phyloP scores from a whole-genome alignment of 331 rosid species.

The Dryas integrifolia region DNA sequence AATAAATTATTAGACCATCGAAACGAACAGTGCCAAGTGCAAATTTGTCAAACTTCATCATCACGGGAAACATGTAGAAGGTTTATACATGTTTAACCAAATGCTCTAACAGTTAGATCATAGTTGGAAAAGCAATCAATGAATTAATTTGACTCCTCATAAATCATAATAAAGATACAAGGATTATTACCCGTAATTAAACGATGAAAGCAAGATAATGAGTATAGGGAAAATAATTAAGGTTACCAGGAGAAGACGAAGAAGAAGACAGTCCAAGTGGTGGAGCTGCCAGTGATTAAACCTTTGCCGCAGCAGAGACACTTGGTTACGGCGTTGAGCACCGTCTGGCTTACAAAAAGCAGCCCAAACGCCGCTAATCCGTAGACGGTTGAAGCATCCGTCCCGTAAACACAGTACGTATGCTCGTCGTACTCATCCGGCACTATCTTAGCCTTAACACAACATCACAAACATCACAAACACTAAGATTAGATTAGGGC shows the following conservation, averaged over 20 bases:
- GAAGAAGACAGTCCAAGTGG: constrained; percentile 63
- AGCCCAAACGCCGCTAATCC: constrained; percentile 69
- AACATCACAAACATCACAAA: neutral
- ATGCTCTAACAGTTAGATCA: neutral
- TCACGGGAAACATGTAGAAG: too few relatives aligned
- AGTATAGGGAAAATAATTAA: neutral
- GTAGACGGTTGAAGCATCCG: constrained; percentile 89
- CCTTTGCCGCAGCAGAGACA: constrained; percentile 95
- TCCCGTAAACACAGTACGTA: constrained; percentile 59
- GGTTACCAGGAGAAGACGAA: constrained; percentile 74
- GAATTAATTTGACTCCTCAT: neutral
- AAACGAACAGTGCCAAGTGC: neutral
- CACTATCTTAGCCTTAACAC: constrained; percentile 51
- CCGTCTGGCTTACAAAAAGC: constrained; percentile 57
- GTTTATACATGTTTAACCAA: neutral
- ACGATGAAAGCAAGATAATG: neutral
- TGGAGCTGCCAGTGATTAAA: constrained; percentile 54
- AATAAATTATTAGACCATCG: neutral
- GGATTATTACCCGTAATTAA: neutral
- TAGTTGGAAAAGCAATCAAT: neutral
- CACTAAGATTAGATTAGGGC: too few relatives aligned
- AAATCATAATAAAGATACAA: neutral
- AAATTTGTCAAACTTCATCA: neutral
- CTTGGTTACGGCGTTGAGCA: constrained; percentile 67
- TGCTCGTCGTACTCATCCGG: constrained; percentile 73